These are phyloP conservation scores for Panaeolus cyanescens DNA, from an alignment of 768 basidiomycete genomes.

Conservation along the genomic window DNA sequence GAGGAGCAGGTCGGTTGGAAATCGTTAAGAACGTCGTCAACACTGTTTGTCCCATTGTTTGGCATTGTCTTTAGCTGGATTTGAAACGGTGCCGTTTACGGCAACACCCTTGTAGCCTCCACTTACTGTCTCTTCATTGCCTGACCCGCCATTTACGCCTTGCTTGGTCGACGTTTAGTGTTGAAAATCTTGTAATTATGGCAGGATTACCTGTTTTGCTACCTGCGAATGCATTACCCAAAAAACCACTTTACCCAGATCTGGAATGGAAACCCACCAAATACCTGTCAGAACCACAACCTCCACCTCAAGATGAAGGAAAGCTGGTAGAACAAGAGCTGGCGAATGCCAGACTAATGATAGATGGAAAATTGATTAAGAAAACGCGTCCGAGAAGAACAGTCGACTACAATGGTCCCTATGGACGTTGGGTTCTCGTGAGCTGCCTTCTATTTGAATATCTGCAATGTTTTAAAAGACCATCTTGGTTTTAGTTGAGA, in stretches of 20 bases:
- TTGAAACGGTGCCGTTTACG: neutral
- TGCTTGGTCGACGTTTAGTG: neutral
- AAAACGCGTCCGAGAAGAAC: constrained; percentile 92
- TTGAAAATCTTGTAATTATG: constrained; percentile 5
- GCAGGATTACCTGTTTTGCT: constrained; percentile 56
- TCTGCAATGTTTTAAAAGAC: constrained; percentile 6
- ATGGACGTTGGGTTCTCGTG: constrained; percentile 87
- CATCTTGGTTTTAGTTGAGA: constrained; percentile 48
- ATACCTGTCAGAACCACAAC: constrained; percentile 76
- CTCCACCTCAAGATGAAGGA: constrained; percentile 73
- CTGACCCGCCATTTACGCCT: neutral
- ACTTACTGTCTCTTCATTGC: neutral
- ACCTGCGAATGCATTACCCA: constrained; percentile 42
- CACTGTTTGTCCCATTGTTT: neutral
- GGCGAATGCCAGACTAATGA: constrained; percentile 66
- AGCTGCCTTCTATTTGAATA: constrained; percentile 24
- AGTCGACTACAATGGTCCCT: constrained; percentile 90
- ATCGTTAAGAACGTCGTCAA: constrained; percentile 3
- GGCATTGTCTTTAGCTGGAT: constrained; percentile 4
- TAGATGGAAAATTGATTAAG: constrained; percentile 84
- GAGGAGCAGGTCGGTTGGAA: neutral
- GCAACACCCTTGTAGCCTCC: neutral
- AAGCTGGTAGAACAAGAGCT: constrained; percentile 79
- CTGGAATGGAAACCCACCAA: constrained; percentile 77
- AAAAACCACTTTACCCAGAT: constrained; percentile 36